A percentile compares a stretch with the other conserved stretches of the same genome.
Conservation (phyloP, 169 alveolate species). For the Amoebophrya sp. region DNA sequence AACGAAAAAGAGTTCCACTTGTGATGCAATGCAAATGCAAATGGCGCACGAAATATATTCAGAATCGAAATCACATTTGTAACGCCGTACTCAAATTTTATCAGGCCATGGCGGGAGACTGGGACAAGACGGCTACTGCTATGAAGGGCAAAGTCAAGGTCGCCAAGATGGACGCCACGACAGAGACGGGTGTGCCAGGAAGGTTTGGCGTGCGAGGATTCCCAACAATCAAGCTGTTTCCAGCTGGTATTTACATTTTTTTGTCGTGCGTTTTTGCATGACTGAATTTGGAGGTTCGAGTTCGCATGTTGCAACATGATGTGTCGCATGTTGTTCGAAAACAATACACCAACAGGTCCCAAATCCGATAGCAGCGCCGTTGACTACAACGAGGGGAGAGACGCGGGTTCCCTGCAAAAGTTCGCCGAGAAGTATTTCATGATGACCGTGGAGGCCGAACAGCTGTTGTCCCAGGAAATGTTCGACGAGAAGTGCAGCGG, state of each 20-base stretch:
- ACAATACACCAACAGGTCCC: too few relatives aligned
- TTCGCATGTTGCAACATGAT: too few relatives aligned
- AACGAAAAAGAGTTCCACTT: too few relatives aligned
- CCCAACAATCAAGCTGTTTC: slow-evolving; percentile 55
- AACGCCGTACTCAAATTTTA: too few relatives aligned
- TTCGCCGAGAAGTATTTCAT: slow-evolving; percentile 56
- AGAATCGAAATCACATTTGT: too few relatives aligned
- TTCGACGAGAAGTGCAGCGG: slow-evolving; percentile 57
- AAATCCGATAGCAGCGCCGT: too few relatives aligned
- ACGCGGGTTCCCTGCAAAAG: slow-evolving; percentile 64
- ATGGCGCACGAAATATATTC: too few relatives aligned
- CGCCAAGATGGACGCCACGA: slow-evolving; percentile 73
- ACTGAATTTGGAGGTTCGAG: too few relatives aligned
- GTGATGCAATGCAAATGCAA: too few relatives aligned
- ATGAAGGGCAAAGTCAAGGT: slow-evolving; percentile 68
- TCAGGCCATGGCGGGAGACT: slow-evolving; percentile 66
- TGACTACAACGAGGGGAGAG: slow-evolving; percentile 68
- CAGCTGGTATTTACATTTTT: too few relatives aligned
- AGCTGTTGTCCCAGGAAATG: slow-evolving; percentile 44
- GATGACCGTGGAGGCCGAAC: slow-evolving; percentile 38
- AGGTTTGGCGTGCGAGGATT: slow-evolving; percentile 55
- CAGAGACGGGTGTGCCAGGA: slow-evolving; percentile 55
- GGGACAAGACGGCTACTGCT: slow-evolving; percentile 75
- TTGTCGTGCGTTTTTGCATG: too few relatives aligned
- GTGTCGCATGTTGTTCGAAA: too few relatives aligned